Base-by-base conservation (phyloP, 2,329 filamentous ascomycete genomes). In the Exophiala viscosa region DNA sequence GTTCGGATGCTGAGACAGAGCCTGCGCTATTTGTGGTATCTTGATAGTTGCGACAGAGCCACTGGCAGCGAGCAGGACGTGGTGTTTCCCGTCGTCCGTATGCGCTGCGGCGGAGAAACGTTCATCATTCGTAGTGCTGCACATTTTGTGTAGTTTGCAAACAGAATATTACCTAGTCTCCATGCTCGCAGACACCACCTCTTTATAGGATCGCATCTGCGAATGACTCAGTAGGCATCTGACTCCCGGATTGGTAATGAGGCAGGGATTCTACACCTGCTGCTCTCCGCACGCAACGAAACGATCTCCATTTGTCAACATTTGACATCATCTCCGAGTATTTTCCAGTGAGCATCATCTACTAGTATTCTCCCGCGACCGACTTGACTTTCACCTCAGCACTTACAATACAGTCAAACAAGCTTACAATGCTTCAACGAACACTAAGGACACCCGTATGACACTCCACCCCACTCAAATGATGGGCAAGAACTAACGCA, bases 31-130 rank as follows among this genome's bases (percentile, higher is more conserved):
- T 35, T 80, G 74, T 1, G 83, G 83, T 2, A 90, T 73, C 67
- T 96, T 96, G 65, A 96, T 95, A 5, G 88, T 90, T 11, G 91
- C 91, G n/a, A 95, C 89, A 1, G 87, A 86, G 44, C 86, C 86
- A 31, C 79, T 84, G 35, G 83, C 82, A 34, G 81, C 83, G 38
- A 89, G 76, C 13, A 90, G 75, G 46, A 87, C 73, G 65, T 87
- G 84, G 10, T 70, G 70, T 64, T 81, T 83, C 14, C 69, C 68
- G 62, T 84, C 81, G 45, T 70, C 64, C 36, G 38, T 49, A 36
- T 58, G 49, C 2, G 47, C 51, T 8, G 58, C 55, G 9, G 62
- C 60, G 31, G 60, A 58, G 52, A 64, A 64, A 38, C 52, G 52
- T 35, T 52, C 48, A n/a, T 11, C 18, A n/a, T 23, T 52, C 11